Base-by-base conservation (phyloP, 805 yeast genomes). In the Metschnikowia continentalis region DNA sequence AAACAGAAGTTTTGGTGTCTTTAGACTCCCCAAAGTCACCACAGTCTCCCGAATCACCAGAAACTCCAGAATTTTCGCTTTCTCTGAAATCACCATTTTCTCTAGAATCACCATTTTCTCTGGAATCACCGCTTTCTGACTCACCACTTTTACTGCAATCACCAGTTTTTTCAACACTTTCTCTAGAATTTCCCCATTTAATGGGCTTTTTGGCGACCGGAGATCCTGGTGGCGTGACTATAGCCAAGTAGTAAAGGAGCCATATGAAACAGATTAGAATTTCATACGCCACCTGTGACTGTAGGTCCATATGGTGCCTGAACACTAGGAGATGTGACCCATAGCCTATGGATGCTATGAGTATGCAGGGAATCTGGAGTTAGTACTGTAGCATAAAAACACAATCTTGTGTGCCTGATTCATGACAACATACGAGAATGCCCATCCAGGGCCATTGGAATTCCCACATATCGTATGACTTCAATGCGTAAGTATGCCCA, bases 161-260 rank as follows among this genome's bases (percentile, higher is more conserved):
- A 8, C 30, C 30, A 8, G 10, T 23, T 23, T 23, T 23, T 23
- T 23, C 30, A 23, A 11, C 30, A 23, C 30, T 23, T 23, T 8
- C 10, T 2, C 30, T 23, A 3, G 10, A 3, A 23, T 23, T 7
- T 26, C 30, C 30, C 30, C 11, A 3, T 8, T 26, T 26, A 5
- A 8, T 26, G 4, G 15, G 61, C 73, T 84, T 13, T 69, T 63
- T 13, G 13, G 22, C 8, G 8, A 7, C 22, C 15, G 22, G 52
- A 40, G 32, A 35, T 8, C 97, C 97, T 0, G 98, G 91, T 8
- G 73, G 68, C 3, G 71, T 76, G 20, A 58, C 60, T 1, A 90
- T 83, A 1, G 97, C 97, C 26, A 86, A 59, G 43, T 68, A 61
- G 62, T 92, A 92, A 0, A 91, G 81, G 0, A 88, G 35, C 95